Evolutionary conservation across 306 rosid species (phyloP), one percentile per base, ranked within the genome.

Genomic region (Quercus gilva): DNA sequence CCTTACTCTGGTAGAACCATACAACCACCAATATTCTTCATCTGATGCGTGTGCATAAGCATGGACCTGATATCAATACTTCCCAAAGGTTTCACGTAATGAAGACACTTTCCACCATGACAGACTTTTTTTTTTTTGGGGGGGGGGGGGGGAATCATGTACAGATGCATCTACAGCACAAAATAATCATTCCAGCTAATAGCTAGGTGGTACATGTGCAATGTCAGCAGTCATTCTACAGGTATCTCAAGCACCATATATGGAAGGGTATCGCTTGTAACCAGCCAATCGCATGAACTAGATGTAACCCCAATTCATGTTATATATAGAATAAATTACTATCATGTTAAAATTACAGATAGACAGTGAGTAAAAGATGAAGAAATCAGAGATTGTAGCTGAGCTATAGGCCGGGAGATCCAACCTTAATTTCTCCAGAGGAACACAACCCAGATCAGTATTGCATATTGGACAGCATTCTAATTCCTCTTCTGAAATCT

Each of bases 391-490:
- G 72, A 33, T 8, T 33, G 15, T 31, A 74, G 79, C 65, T 59
- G 18, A 20, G 71, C n/a, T 77, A 21, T 45, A 29, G 58, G 31
- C 59, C n/a, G 17, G 70, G 7, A 18, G 37, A 37, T 69, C 88
- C 73, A 14, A 92, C 99, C 99, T 91, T 78, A 92, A 53, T 75
- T 88, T 94, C 77, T 86, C 89, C 33, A 88, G 49, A 1, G 99
- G 99, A 53, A 71, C 78, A 20, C 82, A 59, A 3, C 97, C 97
- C 26, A 92, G 86, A 86, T 94, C 82, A 21, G 80, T 76, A 28
- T 89, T 71, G 80, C 99, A 94, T 60, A 87, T 78, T 19, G 99
- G 99, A 73, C 99, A 94, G 49, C 69, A 45, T 77, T 85, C 94
- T 43, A 89, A 35, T 61, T 86, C 97, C 60, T 91, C 92, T 0